phyloP scores from a whole-genome alignment of 371 early-diverging fungal species.

The Syncephalastrum contaminatum region DNA sequence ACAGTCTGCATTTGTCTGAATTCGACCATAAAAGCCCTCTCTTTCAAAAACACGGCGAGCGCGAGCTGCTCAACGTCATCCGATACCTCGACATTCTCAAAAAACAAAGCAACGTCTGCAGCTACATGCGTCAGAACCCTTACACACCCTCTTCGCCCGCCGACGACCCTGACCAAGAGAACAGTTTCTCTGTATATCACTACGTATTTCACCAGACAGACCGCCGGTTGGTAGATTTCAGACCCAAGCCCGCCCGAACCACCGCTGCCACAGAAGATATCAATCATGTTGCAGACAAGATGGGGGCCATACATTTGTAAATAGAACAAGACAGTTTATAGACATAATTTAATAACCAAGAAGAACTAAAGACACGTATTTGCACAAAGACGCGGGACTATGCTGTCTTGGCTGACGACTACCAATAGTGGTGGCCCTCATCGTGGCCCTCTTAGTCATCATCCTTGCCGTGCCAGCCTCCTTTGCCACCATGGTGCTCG shows the following conservation, averaged over 20 bases:
- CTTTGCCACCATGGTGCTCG: too few relatives aligned
- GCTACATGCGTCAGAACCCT: slow-evolving; percentile 13
- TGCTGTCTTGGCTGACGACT: too few relatives aligned
- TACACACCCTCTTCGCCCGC: slow-evolving; percentile 6
- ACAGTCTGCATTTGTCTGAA: slow-evolving; percentile 41
- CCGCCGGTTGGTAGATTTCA: too few relatives aligned
- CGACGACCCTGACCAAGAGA: slow-evolving; percentile 2
- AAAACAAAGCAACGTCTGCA: slow-evolving; percentile 13
- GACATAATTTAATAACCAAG: too few relatives aligned
- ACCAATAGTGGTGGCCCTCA: too few relatives aligned
- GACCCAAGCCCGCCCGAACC: not conserved
- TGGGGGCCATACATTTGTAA: too few relatives aligned
- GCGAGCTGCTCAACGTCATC: slow-evolving; percentile 11
- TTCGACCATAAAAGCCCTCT: slow-evolving; percentile 10
- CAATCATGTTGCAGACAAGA: too few relatives aligned
- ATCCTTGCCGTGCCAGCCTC: too few relatives aligned
- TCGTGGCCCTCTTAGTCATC: too few relatives aligned
- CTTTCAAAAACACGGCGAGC: slow-evolving; percentile 11
- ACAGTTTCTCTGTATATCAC: slow-evolving; percentile 6
- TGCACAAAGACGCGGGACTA: too few relatives aligned
- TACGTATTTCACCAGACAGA: not conserved
- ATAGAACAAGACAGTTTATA: too few relatives aligned
- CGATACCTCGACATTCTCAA: slow-evolving; percentile 9
- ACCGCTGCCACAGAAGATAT: slow-evolving; percentile 2
- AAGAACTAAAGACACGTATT: too few relatives aligned